These are phyloP conservation scores for Nephelium lappaceum DNA, from an alignment of 345 rosid species.

Conservation along the genomic window DNA sequence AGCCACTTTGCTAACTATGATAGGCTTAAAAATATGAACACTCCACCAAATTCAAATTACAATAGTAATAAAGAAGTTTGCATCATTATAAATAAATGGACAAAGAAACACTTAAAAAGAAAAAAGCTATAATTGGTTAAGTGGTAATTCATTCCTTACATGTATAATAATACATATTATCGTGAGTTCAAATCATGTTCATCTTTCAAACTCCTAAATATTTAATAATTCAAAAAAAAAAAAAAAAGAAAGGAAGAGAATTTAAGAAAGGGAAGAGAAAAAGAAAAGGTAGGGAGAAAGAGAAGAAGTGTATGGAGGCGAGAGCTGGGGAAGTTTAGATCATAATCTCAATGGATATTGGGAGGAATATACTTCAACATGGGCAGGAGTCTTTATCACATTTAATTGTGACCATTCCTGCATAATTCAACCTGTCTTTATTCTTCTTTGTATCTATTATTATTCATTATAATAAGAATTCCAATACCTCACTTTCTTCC, in stretches of 20 bases:
- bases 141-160: too few species aligned
- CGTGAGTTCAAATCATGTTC: too few species aligned
- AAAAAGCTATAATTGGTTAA: too few species aligned
- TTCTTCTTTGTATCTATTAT: neutral
- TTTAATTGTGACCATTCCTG: slow-evolving; percentile 26
- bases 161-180: too few species aligned
- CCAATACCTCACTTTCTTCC: neutral
- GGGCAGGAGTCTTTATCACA: slow-evolving; percentile 19
- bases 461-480: neutral
- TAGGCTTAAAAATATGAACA: neutral
- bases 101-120: neutral
- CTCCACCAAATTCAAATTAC: neutral
- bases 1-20: neutral
- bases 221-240: too few species aligned
- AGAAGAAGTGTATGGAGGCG: slow-evolving; percentile 27
- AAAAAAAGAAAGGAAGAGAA: too few species aligned
- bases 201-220: too few species aligned
- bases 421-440: neutral
- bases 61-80: neutral
- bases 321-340: slow-evolving; percentile 33
- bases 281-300: neutral
- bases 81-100: too few species aligned
- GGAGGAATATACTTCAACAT: slow-evolving; percentile 28
- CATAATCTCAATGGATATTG: slow-evolving; percentile 28
- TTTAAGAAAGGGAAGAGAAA: neutral